Evolutionary conservation across 2,329 filamentous ascomycete species (phyloP), one percentile per base, ranked within the genome.

Genomic region (Pseudovirgaria hyperparasitica): DNA sequence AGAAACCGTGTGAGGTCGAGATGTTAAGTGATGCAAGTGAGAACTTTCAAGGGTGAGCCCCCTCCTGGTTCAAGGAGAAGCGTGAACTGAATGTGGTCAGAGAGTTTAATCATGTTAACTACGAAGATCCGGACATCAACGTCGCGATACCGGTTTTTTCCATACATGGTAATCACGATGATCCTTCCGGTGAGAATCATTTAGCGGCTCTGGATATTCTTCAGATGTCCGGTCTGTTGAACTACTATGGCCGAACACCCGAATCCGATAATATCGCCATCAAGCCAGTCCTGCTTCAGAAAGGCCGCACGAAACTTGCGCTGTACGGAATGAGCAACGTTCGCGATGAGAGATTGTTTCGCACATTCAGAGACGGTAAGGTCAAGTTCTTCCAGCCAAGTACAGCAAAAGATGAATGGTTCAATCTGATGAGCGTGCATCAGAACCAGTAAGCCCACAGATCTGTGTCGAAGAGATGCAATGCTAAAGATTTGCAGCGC

Each of bases 121-220:
- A 98, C 55, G 85, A 96, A 54, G 90, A 98, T 45, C 74, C 82
- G 14, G 84, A 98, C 43, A 94, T 98, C 54, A 98, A 98, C 45
- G 74, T 98, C 34, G 82, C 86, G 1, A 94, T 96, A 30, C 90
- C 90, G 0, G 85, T 98, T 16, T 98, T 98, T 50, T 93, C 87
- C 1, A 98, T 98, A 21, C 92, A 98, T 44, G 90, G 90, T 23
- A 98, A 98, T 46, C 90, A 98, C 50, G 90, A 98, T 47, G 90
- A 98, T 48, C 90, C 90, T 0, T 92, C 86, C n/a, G 90, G 90
- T 7, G 86, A 94, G 44, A 90, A 86, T 8, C 82, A 92, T 49
- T 77, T 79, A 38, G 92, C 90, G 36, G 86, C 87, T 0, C 66
- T 98, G 8, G 90, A 98, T 50, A 58, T 98, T 10, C 66, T 98